Evolutionary conservation across 75 land plant genomes (phyloP), one percentile per base, ranked within the genome.

Genomic region (Pinus tabuliformis): DNA sequence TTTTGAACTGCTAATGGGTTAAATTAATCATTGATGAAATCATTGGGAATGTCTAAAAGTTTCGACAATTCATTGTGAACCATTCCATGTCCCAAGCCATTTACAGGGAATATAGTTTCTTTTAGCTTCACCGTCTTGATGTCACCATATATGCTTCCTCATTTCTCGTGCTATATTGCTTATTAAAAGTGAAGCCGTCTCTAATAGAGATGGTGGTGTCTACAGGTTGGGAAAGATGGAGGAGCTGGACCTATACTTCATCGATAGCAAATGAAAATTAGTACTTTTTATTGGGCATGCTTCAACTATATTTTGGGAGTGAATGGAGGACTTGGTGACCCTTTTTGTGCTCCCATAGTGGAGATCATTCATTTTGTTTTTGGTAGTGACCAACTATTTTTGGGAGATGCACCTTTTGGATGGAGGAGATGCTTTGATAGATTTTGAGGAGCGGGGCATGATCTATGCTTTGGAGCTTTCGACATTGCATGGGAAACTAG

Each of bases 1-100:
- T 59, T 59, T 59, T 59, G 4, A 21, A 59, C 61, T 59, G 22
- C 61, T 59, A 20, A 22, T 59, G 22, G 17, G 4, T 16, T 58
- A 17, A 58, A 58, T 20, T 14, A 20, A 20, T 58, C 20, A 17
- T 58, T 58, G 15, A 15, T 13, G 20, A 58, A 16, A 58, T 20
- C 59, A 58, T 58, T 58, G 17, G 20, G 20, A 58, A 58, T 14
- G 59, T 37, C 59, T 4, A 58, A 58, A 14, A 12, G 1, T 16
- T 15, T 1, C 13, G 15, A 58, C 14, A 14, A 16, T 58, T 58
- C 59, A 58, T 14, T 14, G 16, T 58, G 17, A 16, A 61, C 22
- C 21, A 61, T 61, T 61, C 63, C 28, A 9, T 61, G 21, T 59
- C 63, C 63, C 26, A 61, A 61, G 28, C 63, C 63, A 61, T 61